Conservation (phyloP, 352 stramenopile species). For the Pythium monospermum region DNA sequence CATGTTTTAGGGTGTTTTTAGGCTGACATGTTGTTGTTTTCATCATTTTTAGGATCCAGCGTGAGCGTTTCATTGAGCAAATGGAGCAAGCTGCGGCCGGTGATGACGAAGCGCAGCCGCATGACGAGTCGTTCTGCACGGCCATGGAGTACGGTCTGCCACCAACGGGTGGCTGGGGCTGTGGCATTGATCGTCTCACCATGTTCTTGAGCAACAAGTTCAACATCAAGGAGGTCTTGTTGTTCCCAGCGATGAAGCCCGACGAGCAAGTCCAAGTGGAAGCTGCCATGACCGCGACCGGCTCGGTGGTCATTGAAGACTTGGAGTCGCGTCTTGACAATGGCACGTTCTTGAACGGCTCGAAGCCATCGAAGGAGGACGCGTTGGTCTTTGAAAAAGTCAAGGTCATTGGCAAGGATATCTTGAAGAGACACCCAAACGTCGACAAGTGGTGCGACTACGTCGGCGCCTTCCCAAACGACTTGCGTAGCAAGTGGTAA, state of each 20-base stretch:
- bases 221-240: constrained; percentile 97
- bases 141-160: constrained; percentile 97
- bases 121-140: constrained; percentile 94
- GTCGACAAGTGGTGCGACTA: constrained; percentile 74
- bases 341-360: constrained; percentile 64
- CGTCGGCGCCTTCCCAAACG: constrained; percentile 68
- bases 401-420: constrained; percentile 74
- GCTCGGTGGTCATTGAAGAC: constrained; percentile 50
- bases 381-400: constrained; percentile 57
- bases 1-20: constrained; percentile 1
- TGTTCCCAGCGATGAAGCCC: constrained; percentile 99
- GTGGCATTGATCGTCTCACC: constrained; percentile 96
- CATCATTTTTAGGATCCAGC: constrained; percentile 42
- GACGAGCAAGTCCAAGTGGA: constrained; percentile 53
- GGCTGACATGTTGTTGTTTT: constrained; percentile 3
- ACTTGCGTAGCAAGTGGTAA: constrained; percentile 75
- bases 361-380: constrained; percentile 70
- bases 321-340: constrained; percentile 58
- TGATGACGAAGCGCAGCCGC: constrained; percentile 82
- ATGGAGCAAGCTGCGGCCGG: constrained; percentile 72
- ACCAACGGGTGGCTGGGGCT: constrained; percentile 95
- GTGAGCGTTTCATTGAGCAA: constrained; percentile 80
- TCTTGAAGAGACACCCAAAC: constrained; percentile 68
- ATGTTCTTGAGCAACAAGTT: constrained; percentile 96
- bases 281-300: constrained; percentile 16